A percentile compares a stretch with the other conserved stretches of the same genome.
These are phyloP conservation scores for Hyphodiscus hymeniophilus DNA, from an alignment of 495 filamentous ascomycete genomes.

Conservation along the genomic window DNA sequence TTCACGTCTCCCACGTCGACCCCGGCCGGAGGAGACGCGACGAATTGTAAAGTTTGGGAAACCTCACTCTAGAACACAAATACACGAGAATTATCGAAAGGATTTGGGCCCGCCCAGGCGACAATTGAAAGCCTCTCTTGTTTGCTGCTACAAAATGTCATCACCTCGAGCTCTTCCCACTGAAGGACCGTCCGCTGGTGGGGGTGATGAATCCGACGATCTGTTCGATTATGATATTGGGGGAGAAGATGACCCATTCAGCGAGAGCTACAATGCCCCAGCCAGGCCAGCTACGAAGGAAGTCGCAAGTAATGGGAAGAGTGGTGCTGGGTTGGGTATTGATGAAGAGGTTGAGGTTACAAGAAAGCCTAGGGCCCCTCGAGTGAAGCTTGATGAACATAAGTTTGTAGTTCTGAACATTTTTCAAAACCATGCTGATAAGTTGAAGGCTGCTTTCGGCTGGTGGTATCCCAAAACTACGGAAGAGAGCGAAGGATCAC, in stretches of 20 bases:
- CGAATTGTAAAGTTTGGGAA: no score
- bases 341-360: constrained; percentile 80
- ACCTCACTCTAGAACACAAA: no score
- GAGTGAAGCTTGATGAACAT: constrained; percentile 79
- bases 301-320: constrained; percentile 9
- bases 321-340: constrained; percentile 50
- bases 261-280: constrained; percentile 21
- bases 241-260: constrained; percentile 33
- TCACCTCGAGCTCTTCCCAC: constrained; percentile 8
- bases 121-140: no score
- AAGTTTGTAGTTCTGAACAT: constrained; percentile 39
- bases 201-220: constrained; percentile 9
- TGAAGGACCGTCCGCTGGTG: constrained; percentile 17
- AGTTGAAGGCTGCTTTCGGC: constrained; percentile 56
- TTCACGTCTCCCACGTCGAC: constrained; percentile 13
- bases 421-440: background rate
- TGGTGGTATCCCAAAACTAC: constrained; percentile 75
- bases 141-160: constrained; percentile 10
- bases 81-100: no score
- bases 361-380: constrained; percentile 59
- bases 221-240: constrained; percentile 66
- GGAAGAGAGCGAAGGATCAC: constrained; percentile 57
- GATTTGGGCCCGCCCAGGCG: no score
- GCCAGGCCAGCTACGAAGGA: constrained; percentile 18
- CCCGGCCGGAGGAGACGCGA: no score